Conservation (phyloP, 169 alveolate genomes). For the Plasmodium coatneyi region DNA sequence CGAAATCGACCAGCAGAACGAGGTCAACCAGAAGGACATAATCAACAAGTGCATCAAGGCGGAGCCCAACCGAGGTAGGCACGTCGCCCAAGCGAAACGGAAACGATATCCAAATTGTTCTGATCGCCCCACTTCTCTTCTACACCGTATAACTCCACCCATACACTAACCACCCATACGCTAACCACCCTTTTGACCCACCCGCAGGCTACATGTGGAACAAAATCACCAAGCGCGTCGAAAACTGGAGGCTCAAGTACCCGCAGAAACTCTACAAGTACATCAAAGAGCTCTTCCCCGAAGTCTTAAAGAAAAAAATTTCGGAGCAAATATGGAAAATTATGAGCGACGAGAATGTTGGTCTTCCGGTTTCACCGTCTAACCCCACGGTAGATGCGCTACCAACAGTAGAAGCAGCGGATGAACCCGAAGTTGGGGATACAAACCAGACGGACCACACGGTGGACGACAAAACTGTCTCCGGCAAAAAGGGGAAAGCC, state of each 20-base stretch:
- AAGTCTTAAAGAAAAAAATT: conserved; percentile 45
- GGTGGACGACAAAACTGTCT: not conserved
- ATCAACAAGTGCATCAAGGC: conserved; percentile 86
- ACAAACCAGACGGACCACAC: not conserved
- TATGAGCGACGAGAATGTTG: conserved; percentile 46
- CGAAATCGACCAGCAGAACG: conserved; percentile 91
- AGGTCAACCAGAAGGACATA: conserved; percentile 82
- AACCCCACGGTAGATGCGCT: not conserved
- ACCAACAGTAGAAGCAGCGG: not conserved
- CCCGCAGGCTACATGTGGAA: conserved; percentile 86
- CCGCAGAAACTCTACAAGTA: conserved; percentile 79
- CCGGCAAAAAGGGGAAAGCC: not conserved
- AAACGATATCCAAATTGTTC: not conserved
- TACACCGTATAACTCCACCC: not conserved
- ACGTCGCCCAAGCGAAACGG: not conserved
- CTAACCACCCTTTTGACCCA: not conserved
- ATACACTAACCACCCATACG: not conserved
- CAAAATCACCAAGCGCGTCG: conserved; percentile 83
- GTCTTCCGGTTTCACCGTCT: not conserved
- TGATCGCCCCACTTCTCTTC: not conserved
- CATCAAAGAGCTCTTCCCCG: conserved; percentile 74
- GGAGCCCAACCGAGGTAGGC: conserved; percentile 86
- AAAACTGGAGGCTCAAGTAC: conserved; percentile 83
- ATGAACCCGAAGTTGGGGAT: not conserved
- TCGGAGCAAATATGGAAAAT: conserved; percentile 40